Percentiles rank a stretch among this genome's conserved stretches.
phyloP scores from a whole-genome alignment of 2,329 filamentous ascomycete species.

The Davidsoniella neocaledoniae region DNA sequence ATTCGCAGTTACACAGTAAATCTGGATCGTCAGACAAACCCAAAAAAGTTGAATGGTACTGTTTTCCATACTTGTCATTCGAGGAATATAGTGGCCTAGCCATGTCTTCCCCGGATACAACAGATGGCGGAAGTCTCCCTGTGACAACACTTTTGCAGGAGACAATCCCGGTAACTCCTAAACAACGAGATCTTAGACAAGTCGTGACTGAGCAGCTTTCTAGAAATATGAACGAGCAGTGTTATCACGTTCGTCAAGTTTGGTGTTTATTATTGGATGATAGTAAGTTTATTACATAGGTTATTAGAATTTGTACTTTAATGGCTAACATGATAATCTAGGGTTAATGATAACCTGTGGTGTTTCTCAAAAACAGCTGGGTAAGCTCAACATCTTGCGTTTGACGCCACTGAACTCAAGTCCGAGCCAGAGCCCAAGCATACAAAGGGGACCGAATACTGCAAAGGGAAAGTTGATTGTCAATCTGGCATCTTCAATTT shows the following conservation, averaged over 20 bases:
- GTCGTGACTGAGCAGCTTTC: slow-evolving; percentile 15
- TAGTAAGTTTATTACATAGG: slow-evolving; percentile 19
- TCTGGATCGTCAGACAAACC: neutral
- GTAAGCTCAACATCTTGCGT: neutral
- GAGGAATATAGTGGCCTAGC: slow-evolving; percentile 25
- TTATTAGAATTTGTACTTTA: neutral
- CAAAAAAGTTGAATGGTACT: slow-evolving; percentile 23
- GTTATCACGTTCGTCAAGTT: slow-evolving; percentile 31
- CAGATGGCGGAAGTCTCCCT: slow-evolving; percentile 23
- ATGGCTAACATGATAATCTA: neutral
- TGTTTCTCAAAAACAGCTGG: neutral
- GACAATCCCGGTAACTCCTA: neutral
- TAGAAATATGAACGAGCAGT: slow-evolving; percentile 18
- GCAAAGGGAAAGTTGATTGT: neutral
- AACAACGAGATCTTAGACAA: slow-evolving; percentile 1
- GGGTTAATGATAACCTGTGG: neutral
- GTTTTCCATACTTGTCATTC: slow-evolving; percentile 30
- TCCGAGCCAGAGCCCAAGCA: neutral
- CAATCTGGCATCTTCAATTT: neutral
- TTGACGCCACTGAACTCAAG: neutral
- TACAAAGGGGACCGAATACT: too few relatives aligned
- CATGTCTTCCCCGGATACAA: slow-evolving; percentile 10
- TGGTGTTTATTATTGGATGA: slow-evolving; percentile 31
- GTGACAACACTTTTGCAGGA: slow-evolving; percentile 27
- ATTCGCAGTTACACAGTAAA: neutral